phyloP scores from a whole-genome alignment of 2,329 filamentous ascomycete genomes.

The Chalaropsis thielavioides region DNA sequence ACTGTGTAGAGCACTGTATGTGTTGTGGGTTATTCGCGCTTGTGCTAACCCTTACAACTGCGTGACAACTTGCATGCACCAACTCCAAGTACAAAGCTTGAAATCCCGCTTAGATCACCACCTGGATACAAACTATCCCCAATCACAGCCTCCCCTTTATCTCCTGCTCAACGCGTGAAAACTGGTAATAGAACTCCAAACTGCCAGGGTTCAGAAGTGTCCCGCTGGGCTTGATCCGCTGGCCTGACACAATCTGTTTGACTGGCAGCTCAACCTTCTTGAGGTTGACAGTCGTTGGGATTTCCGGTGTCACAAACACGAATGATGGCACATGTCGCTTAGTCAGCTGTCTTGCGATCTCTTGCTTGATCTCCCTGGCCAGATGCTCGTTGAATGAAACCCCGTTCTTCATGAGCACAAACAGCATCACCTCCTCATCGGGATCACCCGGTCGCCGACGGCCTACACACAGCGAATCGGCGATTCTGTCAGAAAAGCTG shows the following conservation, averaged over 20 bases:
- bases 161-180: constrained; percentile 31
- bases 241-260: constrained; percentile 69
- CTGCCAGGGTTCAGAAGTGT: constrained; percentile 64
- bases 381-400: constrained; percentile 39
- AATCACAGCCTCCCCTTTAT: not conserved
- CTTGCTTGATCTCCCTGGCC: constrained; percentile 44
- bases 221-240: constrained; percentile 57
- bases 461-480: constrained; percentile 67
- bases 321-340: constrained; percentile 64
- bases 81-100: not conserved
- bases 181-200: constrained; percentile 65
- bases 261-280: constrained; percentile 79
- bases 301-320: constrained; percentile 66
- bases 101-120: too few species aligned
- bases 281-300: constrained; percentile 68
- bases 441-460: constrained; percentile 47
- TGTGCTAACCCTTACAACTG: not conserved
- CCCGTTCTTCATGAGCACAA: constrained; percentile 43
- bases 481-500: constrained; percentile 46
- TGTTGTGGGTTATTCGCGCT: not conserved
- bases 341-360: constrained; percentile 51
- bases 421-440: constrained; percentile 42
- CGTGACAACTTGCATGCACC: too few species aligned
- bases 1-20: not conserved
- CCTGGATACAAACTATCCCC: not conserved